phyloP scores from a whole-genome alignment of 2,329 filamentous ascomycete species.

The Fusarium sororula region DNA sequence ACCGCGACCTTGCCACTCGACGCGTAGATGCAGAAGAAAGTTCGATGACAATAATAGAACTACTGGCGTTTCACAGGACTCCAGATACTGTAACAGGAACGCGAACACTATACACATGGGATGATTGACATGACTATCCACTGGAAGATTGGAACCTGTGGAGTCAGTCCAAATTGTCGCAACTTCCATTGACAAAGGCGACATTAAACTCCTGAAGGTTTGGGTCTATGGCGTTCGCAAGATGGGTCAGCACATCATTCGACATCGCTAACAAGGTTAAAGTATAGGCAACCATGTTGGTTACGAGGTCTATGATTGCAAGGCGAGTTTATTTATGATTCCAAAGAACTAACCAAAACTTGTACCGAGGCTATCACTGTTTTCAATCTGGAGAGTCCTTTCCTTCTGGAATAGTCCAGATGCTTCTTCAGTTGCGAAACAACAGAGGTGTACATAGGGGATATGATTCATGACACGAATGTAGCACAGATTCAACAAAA shows the following conservation, averaged over 20 bases:
- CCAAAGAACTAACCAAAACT: rapidly evolving
- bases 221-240: neutral
- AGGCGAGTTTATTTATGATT: too few relatives aligned
- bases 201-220: too few relatives aligned
- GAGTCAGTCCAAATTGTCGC: rapidly evolving
- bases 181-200: too few relatives aligned
- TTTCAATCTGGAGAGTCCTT: too few relatives aligned
- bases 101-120: rapidly evolving
- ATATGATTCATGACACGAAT: neutral
- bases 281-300: too few relatives aligned
- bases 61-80: rapidly evolving
- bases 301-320: rapidly evolving
- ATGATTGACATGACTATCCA: neutral
- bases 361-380: rapidly evolving
- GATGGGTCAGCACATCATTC: neutral
- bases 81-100: rapidly evolving
- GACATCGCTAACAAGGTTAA: too few relatives aligned
- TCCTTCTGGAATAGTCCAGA: neutral
- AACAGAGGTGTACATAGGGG: too few relatives aligned
- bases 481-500: neutral
- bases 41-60: too few relatives aligned
- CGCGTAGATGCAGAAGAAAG: neutral
- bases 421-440: too few relatives aligned
- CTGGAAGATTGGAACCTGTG: neutral
- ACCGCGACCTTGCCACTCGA: too few relatives aligned